Conservation (phyloP, 2,329 filamentous ascomycete species). For the Cytospora chrysosperma region DNA sequence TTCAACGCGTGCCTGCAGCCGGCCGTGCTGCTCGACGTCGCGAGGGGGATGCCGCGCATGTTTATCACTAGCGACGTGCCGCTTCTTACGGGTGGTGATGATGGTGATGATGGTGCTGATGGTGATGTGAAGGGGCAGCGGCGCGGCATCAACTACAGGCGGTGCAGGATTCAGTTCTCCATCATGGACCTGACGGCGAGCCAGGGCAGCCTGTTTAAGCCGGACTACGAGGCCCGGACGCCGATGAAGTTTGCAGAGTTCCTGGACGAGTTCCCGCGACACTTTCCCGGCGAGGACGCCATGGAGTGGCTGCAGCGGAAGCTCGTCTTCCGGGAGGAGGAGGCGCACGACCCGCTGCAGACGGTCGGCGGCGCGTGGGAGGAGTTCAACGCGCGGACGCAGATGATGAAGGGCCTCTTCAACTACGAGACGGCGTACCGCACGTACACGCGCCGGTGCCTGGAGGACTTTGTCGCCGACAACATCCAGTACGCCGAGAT, state of each 20-base stretch:
- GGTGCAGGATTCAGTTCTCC: conserved; percentile 63
- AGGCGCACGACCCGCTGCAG: conserved; percentile 54
- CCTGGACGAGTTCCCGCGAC: conserved; percentile 35
- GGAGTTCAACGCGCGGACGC: conserved; percentile 52
- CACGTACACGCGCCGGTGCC: conserved; percentile 53
- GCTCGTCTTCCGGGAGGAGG: conserved; percentile 59
- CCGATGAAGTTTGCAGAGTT: conserved; percentile 47
- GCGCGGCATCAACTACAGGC: conserved; percentile 41
- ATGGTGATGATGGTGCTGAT: conserved; percentile 17
- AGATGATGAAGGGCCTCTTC: conserved; percentile 60
- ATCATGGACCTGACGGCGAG: conserved; percentile 41
- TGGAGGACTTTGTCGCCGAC: conserved; percentile 55
- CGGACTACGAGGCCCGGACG: conserved; percentile 43
- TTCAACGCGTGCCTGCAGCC: conserved; percentile 73
- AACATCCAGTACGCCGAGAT: conserved; percentile 62
- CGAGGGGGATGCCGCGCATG: conserved; percentile 61
- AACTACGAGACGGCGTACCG: conserved; percentile 57
- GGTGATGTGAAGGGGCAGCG: conserved; percentile 21
- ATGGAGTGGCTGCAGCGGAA: conserved; percentile 60
- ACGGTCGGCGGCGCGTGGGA: conserved; percentile 53
- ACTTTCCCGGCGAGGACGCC: conserved; percentile 31
- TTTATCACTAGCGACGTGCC: conserved; percentile 63
- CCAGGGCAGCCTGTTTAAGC: conserved; percentile 47
- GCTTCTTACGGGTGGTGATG: conserved; percentile 43
- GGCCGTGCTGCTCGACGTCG: conserved; percentile 54